Evolutionary conservation across 441 rosid genomes (phyloP), one percentile per base, ranked within the genome.

Genomic region (Daphne laureola): DNA sequence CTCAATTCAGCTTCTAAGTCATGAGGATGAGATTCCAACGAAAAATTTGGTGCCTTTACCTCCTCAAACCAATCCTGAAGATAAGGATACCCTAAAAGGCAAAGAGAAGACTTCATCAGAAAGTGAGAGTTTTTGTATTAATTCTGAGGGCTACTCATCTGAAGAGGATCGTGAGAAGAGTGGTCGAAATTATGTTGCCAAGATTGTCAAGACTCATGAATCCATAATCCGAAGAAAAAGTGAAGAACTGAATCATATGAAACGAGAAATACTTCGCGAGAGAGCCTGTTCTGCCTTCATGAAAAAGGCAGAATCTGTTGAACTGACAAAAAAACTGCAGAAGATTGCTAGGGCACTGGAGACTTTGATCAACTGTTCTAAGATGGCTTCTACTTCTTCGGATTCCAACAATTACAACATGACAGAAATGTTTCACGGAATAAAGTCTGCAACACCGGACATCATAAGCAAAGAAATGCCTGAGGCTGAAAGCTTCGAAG

Each of bases 191-290:
- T 46, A 16, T 54, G 90, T 84, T 57, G 76, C 87, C 1, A 77
- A 77, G 78, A 48, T 84, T 73, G 75, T 82, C 61, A 78, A 78
- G 76, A 78, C 65, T 65, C 92, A 84, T 27, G 90, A 82, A 73
- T 77, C 77, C 6, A 69, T 77, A 52, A 87, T 82, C 53, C 69
- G 73, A 31, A 77, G 58, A 66, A 80, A 78, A 49, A 63, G 69
- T 8, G 69, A 77, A 67, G 83, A 77, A 68, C 55, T 65, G 27
- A 55, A 56, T 40, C 40, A 49, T 53, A 17, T 50, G 21, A 61
- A 67, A 48, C 49, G 45, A 23, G 75, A 77, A 56, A 44, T 63
- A 42, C 42, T 63, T 4, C 61, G 11, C 5, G 72, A 64, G 44
- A 76, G 54, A 57, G 54, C 64, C 17, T 51, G 51, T 56, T 18